These are phyloP conservation scores for Penicillium argentinense DNA, from an alignment of 495 filamentous ascomycete genomes.

Conservation along the genomic window DNA sequence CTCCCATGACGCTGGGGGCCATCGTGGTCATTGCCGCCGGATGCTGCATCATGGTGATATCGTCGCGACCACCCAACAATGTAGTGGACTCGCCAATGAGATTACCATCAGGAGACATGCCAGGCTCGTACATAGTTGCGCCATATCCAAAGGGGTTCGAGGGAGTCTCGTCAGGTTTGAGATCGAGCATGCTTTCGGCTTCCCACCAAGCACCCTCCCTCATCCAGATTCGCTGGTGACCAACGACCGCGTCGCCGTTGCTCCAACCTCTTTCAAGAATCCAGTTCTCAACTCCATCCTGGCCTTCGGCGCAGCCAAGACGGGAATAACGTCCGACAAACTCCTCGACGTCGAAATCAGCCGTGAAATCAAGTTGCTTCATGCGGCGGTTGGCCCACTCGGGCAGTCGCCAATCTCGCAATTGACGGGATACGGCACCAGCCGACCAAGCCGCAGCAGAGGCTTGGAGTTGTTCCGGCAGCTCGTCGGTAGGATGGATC, in stretches of 20 bases:
- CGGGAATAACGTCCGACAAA: constrained; percentile 78
- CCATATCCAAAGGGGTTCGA: constrained; percentile 36
- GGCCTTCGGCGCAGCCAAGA: constrained; percentile 85
- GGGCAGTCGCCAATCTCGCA: constrained; percentile 87
- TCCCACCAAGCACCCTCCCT: constrained; percentile 96
- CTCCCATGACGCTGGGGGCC: constrained; percentile 54
- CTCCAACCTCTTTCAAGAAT: constrained; percentile 95
- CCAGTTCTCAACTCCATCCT: constrained; percentile 95
- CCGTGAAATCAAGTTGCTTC: constrained; percentile 92
- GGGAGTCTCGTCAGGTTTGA: constrained; percentile 62
- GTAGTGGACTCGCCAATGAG: constrained; percentile 59
- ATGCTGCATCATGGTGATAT: constrained; percentile 65
- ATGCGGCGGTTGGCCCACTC: constrained; percentile 96
- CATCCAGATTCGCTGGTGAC: constrained; percentile 91
- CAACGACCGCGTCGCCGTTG: constrained; percentile 92
- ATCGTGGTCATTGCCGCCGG: constrained; percentile 61
- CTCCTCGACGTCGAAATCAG: constrained; percentile 93
- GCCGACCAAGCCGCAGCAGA: constrained; percentile 82
- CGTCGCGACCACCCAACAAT: constrained; percentile 66
- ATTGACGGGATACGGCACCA: constrained; percentile 83
- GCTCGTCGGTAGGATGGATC: constrained; percentile 87
- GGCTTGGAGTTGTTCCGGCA: constrained; percentile 65
- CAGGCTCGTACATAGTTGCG: constrained; percentile 32
- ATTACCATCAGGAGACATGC: constrained; percentile 26
- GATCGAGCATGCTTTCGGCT: constrained; percentile 91